Evolutionary conservation across 352 stramenopile species (phyloP), one percentile per base, ranked within the genome.

Genomic region (Pythium dissotocum): DNA sequence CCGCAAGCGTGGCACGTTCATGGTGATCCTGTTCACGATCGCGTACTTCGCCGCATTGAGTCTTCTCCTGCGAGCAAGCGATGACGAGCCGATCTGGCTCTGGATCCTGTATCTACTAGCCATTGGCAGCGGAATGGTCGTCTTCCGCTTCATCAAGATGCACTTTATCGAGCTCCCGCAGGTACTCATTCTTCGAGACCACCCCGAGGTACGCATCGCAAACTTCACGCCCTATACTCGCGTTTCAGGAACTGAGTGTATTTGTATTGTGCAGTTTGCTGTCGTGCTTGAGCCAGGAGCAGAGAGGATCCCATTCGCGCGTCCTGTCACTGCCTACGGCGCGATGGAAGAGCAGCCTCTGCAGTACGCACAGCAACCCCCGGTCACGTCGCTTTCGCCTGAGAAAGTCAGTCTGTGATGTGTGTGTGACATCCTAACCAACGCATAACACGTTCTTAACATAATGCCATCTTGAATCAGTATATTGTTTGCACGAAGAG

Each of bases 151-250:
- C 38, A 65, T 73, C 32, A 94, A 92, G 68, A 70, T 94, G 76
- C 82, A 92, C 35, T 77, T 82, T 26, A 70, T 94, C 32, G 82
- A 92, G 65, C 66, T 94, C 7, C 85, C 85, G 0, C 83, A 92
- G 75, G 83, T 90, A 26, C 63, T 92, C 30, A 73, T 73, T 6
- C 63, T 94, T 21, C 80, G 83, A 7, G 76, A 80, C n/a, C 80
- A 85, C 44, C 83, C 83, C 33, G 82, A 91, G 70, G 85, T 94
- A 59, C 32, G 76, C 68, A 5, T 14, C 35, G 3, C 28, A 16
- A 28, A 26, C n/a, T 56, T 56, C 24, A 30, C 28, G 28, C 2
- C 28, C 28, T 30, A 30, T 30, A 18, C 36, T 38, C 21, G 10
- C 21, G 24, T 21, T 24, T 24, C 9, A 9, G 51, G 58, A 2